Evolutionary conservation across 805 yeast genomes (phyloP).

Genomic region (Sugiyamaella marilandica): DNA sequence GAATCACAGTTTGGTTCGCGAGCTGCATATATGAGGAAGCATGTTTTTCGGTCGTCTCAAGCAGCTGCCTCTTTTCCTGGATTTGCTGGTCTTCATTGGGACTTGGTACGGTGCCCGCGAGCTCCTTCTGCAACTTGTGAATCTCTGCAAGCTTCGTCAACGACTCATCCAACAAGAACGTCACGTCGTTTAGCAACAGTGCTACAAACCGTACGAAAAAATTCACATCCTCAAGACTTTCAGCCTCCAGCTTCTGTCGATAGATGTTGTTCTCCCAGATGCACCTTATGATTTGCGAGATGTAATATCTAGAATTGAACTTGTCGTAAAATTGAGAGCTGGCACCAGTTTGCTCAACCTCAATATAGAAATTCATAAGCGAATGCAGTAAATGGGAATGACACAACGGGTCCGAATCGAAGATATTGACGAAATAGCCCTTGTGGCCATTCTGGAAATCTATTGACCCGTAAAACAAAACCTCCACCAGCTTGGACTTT

Average conservation of each 20-base stretch:
- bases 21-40: constrained; percentile 80
- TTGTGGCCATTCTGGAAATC: constrained; percentile 38
- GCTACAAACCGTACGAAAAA: constrained; percentile 92
- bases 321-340: constrained; percentile 94
- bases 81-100: constrained; percentile 30
- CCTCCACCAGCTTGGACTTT: constrained; percentile 77
- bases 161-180: constrained; percentile 87
- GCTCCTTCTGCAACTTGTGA: constrained; percentile 66
- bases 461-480: constrained; percentile 62
- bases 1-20: constrained; percentile 72
- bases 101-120: constrained; percentile 24
- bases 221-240: constrained; percentile 63
- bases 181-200: constrained; percentile 89
- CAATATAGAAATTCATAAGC: constrained; percentile 82
- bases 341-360: constrained; percentile 94
- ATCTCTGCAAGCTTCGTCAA: constrained; percentile 72
- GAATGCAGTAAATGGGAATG: constrained; percentile 69
- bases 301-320: constrained; percentile 83
- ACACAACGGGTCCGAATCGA: constrained; percentile 60
- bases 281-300: constrained; percentile 75
- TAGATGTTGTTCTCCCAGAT: constrained; percentile 74
- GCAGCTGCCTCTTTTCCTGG: constrained; percentile 55
- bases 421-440: constrained; percentile 68
- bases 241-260: constrained; percentile 61
- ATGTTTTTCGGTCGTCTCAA: constrained; percentile 62